Base-by-base conservation (phyloP, 2,329 filamentous ascomycete species). In the Phoma sp. region DNA sequence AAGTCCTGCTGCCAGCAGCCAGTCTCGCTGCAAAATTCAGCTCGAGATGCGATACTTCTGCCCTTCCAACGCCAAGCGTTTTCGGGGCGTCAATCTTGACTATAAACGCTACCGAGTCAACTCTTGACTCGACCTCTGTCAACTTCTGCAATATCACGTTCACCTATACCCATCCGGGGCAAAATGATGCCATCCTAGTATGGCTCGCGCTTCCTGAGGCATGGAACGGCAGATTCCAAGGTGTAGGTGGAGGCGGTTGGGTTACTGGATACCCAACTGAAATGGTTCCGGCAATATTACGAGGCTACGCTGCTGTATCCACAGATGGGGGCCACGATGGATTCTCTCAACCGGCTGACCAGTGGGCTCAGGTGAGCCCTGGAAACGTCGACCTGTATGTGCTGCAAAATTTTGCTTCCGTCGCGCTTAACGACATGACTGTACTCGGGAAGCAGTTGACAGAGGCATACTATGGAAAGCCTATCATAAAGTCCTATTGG, bases 321-420 rank as follows among this genome's bases (percentile, higher is more conserved):
- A 68, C 63, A 4, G 59, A 71, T 37, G 69, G 61, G 11, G 69
- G 69, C 7, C 46, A 52, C 7, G 44, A 50, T 40, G 36, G 35
- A 22, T 10, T 47, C n/a, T 32, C 24, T n/a, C 36, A 52, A 9
- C 24, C 52, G 1, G 27, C 33, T 3, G 48, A 55, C 4, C 36
- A 14, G 2, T 64, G 57, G 59, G 52, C 51, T 18, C 27, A 61
- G 4, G 6, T 53, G 11, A 57, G 53, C 14, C 59, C 62, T 27
- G 63, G 65, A 4, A 65, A 67, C 22, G 48, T 65, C 22, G 47
- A 67, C 18, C 18, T 65, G 4, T 41, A 62, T n/a, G 50, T 54
- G 0, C 53, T 77, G 2, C 58, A 72, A 24, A 67, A 77, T 44
- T 67, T 75, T 14, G 73, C 68, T 0, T 72, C 62, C 0, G 60